Conservation (phyloP, 1,284 basidiomycete species). For the Cutaneotrichosporon cutaneum region DNA sequence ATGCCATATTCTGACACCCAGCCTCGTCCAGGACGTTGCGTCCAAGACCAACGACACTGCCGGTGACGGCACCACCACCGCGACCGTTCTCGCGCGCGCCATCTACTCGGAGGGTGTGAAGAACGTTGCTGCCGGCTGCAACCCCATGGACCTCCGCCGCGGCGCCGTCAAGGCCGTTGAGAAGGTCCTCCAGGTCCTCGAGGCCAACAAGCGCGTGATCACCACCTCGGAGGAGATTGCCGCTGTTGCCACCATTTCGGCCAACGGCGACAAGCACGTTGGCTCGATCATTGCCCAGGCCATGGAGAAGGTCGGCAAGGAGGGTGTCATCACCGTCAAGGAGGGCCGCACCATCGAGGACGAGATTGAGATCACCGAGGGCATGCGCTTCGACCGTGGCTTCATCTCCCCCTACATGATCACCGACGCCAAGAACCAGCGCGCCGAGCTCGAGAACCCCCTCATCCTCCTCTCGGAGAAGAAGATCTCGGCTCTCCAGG, state of each 20-base stretch:
- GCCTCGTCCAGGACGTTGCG: constrained; percentile 92
- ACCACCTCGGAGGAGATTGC: constrained; percentile 98
- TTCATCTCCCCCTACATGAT: constrained; percentile 99
- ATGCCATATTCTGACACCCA: constrained; percentile 43
- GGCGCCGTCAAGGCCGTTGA: constrained; percentile 96
- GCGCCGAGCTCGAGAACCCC: constrained; percentile 97
- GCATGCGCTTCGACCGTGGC: constrained; percentile 99
- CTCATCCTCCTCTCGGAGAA: constrained; percentile 91
- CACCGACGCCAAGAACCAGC: constrained; percentile 96
- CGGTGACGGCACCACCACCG: constrained; percentile 97
- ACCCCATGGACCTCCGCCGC: constrained; percentile 98
- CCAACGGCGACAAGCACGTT: constrained; percentile 92
- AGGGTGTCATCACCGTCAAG: constrained; percentile 99
- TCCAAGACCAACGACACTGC: constrained; percentile 96
- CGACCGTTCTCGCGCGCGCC: constrained; percentile 92
- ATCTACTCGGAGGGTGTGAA: constrained; percentile 99
- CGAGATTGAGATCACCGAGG: constrained; percentile 98
- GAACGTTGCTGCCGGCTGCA: constrained; percentile 97
- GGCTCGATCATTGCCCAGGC: constrained; percentile 97
- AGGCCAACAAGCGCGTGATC: constrained; percentile 86
- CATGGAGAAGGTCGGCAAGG: constrained; percentile 99
- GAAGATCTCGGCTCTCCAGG: constrained; percentile 94
- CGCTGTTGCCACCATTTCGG: constrained; percentile 92
- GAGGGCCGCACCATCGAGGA: constrained; percentile 97
- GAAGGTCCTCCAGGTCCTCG: constrained; percentile 87